phyloP scores from a whole-genome alignment of 1,284 basidiomycete species.

The Ustilago tritici region DNA sequence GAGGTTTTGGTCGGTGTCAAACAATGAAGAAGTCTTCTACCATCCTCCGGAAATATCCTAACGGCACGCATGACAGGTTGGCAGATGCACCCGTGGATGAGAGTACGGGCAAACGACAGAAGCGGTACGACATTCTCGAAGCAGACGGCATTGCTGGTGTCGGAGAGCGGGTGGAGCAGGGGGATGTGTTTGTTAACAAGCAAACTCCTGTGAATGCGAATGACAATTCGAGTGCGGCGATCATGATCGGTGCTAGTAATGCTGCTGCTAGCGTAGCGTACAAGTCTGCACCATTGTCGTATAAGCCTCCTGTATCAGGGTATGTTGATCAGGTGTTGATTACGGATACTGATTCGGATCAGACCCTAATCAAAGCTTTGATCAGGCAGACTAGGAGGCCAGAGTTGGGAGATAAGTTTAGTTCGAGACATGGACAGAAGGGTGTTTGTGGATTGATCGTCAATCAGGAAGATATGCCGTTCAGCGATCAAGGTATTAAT shows the following conservation, averaged over 20 bases:
- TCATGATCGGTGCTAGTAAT: slow-evolving; percentile 37
- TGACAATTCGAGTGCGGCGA: slow-evolving; percentile 71
- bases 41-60: slow-evolving; percentile 93
- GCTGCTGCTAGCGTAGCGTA: slow-evolving; percentile 71
- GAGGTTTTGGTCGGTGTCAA: slow-evolving; percentile 97
- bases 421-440: slow-evolving; percentile 97
- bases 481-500: slow-evolving; percentile 95
- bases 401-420: slow-evolving; percentile 98
- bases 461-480: slow-evolving; percentile 98
- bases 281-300: slow-evolving; percentile 71
- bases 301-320: slow-evolving; percentile 76
- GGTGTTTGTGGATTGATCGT: slow-evolving; percentile 98
- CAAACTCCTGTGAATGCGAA: slow-evolving; percentile 92
- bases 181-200: slow-evolving; percentile 96
- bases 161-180: slow-evolving; percentile 91
- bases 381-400: slow-evolving; percentile 96
- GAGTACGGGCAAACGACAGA: slow-evolving; percentile 76
- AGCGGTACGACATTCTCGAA: slow-evolving; percentile 91
- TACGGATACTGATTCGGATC: slow-evolving; percentile 88
- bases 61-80: slow-evolving; percentile 95
- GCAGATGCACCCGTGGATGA: slow-evolving; percentile 91
- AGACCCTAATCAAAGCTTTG: slow-evolving; percentile 98
- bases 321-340: slow-evolving; percentile 98
- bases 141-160: slow-evolving; percentile 93
- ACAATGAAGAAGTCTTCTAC: slow-evolving; percentile 96